Percentiles rank a stretch among this genome's conserved stretches.
Evolutionary conservation across 345 rosid genomes (phyloP).

Genomic region (Lenwebbia sp.): DNA sequence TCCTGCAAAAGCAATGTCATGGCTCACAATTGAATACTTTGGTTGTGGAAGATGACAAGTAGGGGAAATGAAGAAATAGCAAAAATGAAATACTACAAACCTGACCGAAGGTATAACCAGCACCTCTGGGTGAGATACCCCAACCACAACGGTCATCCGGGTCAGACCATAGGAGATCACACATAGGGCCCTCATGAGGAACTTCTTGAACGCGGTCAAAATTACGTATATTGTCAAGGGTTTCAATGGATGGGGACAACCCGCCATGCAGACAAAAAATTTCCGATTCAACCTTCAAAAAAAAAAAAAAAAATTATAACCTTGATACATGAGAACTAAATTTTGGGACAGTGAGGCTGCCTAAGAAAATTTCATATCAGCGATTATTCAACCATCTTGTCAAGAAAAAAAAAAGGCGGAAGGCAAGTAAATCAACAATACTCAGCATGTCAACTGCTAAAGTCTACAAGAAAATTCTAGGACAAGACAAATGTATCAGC

Average conservation of each 20-base stretch:
- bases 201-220: constrained; percentile 98
- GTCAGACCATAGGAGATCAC: constrained; percentile 97
- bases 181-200: constrained; percentile 99
- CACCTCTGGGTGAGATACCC: constrained; percentile 99
- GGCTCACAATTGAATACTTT: background rate
- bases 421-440: background rate
- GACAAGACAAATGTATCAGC: background rate
- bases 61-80: background rate
- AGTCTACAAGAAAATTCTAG: background rate
- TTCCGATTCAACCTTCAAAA: constrained; percentile 81
- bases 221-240: constrained; percentile 87
- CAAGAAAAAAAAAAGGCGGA: background rate
- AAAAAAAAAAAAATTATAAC: background rate
- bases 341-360: background rate
- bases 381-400: background rate
- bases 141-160: constrained; percentile 99
- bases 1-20: constrained; percentile 35
- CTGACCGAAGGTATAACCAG: constrained; percentile 97
- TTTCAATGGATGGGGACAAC: constrained; percentile 88
- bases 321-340: background rate
- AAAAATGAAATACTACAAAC: constrained; percentile 16
- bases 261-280: constrained; percentile 98
- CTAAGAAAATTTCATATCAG: background rate
- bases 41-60: background rate
- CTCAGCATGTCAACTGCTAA: background rate